Conservation (phyloP, 805 yeast species). For the Yamadazyma endophytica region DNA sequence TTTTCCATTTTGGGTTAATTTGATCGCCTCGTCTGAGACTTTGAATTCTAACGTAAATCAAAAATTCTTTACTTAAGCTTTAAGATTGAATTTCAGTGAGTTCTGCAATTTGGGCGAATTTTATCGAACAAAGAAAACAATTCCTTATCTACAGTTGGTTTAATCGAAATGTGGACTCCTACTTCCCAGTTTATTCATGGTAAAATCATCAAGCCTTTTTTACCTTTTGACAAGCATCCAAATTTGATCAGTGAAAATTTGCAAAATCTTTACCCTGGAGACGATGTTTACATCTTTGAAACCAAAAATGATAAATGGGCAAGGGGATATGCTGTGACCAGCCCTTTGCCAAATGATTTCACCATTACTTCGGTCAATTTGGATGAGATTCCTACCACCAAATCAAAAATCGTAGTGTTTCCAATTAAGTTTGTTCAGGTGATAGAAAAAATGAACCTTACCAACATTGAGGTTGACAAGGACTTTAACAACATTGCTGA, state of each 20-base stretch:
- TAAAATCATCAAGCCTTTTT: constrained; percentile 33
- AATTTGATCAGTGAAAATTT: constrained; percentile 33
- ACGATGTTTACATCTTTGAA: constrained; percentile 73
- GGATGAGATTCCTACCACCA: constrained; percentile 59
- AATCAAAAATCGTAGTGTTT: constrained; percentile 51
- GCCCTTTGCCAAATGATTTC: constrained; percentile 70
- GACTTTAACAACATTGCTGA: constrained; percentile 24
- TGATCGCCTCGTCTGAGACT: background rate
- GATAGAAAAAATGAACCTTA: constrained; percentile 38
- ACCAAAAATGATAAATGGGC: constrained; percentile 63
- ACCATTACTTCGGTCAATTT: constrained; percentile 55
- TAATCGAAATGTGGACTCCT: too few species aligned
- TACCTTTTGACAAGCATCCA: constrained; percentile 40
- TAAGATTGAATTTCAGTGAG: background rate
- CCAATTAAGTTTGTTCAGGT: constrained; percentile 55
- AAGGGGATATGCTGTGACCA: constrained; percentile 66
- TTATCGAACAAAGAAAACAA: too few species aligned
- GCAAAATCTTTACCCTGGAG: constrained; percentile 67
- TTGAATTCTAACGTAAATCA: background rate
- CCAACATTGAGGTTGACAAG: constrained; percentile 20
- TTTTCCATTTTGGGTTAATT: too few species aligned
- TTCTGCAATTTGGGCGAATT: too few species aligned
- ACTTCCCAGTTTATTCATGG: constrained; percentile 34
- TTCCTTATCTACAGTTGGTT: too few species aligned
- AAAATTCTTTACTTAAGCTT: background rate